Conservation (phyloP, 192 early-diverging fungal species). For the Backusella parvicylindrica region DNA sequence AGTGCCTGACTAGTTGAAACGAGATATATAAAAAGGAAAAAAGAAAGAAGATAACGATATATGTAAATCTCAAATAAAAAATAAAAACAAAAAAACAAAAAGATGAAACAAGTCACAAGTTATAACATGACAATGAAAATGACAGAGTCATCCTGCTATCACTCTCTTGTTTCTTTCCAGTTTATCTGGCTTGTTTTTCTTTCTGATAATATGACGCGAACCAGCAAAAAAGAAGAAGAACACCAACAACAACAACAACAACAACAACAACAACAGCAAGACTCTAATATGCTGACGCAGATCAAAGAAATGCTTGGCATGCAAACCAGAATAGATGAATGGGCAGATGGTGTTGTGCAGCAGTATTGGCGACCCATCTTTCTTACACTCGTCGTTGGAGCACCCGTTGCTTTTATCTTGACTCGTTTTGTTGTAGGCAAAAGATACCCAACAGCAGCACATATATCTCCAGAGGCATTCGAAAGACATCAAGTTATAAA, state of each 20-base stretch:
- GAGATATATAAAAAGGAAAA: neutral
- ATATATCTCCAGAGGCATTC: slow-evolving; percentile 46
- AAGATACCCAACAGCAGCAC: slow-evolving; percentile 40
- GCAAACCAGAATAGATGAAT: neutral
- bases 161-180: neutral
- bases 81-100: neutral
- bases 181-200: neutral
- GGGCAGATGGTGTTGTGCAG: slow-evolving; percentile 14
- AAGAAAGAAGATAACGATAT: neutral
- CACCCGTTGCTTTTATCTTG: slow-evolving; percentile 14
- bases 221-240: neutral
- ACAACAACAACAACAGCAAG: neutral
- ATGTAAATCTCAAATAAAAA: neutral
- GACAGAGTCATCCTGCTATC: neutral
- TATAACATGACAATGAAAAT: neutral
- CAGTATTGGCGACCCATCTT: slow-evolving; percentile 14
- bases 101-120: neutral
- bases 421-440: slow-evolving; percentile 24
- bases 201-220: neutral
- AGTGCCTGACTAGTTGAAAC: neutral
- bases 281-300: too few species aligned
- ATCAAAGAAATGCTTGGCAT: neutral
- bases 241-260: neutral
- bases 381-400: slow-evolving; percentile 22
- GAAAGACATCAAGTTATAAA: slow-evolving; percentile 28